phyloP scores from a whole-genome alignment of 176 grass and related monocot species.

The Puya raimondii region DNA sequence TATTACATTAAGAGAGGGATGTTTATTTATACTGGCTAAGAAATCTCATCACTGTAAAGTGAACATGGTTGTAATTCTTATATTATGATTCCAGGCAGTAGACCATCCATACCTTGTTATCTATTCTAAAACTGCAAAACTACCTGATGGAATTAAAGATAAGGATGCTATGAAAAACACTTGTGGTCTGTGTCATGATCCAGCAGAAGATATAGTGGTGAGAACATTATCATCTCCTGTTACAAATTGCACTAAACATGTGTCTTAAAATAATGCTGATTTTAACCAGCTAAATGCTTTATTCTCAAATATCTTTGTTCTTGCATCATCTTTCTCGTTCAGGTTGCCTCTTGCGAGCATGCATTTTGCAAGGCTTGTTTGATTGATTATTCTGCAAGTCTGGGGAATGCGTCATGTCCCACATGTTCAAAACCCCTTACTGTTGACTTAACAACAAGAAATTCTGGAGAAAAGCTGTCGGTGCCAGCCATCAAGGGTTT shows the following conservation, averaged over 20 bases:
- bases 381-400: slow-evolving; percentile 58
- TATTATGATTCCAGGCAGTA: slow-evolving; percentile 51
- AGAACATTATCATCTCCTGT: slow-evolving; percentile 1
- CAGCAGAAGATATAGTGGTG: slow-evolving; percentile 75
- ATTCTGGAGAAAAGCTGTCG: slow-evolving; percentile 28
- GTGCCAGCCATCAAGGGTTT: slow-evolving; percentile 32
- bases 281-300: background rate
- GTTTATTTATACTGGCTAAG: too few relatives aligned
- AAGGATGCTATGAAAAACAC: slow-evolving; percentile 26
- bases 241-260: background rate
- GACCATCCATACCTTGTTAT: slow-evolving; percentile 95
- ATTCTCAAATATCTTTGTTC: background rate
- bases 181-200: slow-evolving; percentile 63
- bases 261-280: background rate
- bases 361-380: slow-evolving; percentile 85
- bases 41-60: background rate
- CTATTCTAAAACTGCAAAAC: slow-evolving; percentile 59
- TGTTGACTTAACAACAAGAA: slow-evolving; percentile 54
- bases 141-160: slow-evolving; percentile 28
- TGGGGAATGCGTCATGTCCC: slow-evolving; percentile 61
- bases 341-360: slow-evolving; percentile 91
- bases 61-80: slow-evolving; percentile 2
- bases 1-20: background rate
- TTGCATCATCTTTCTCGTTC: slow-evolving; percentile 14
- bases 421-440: slow-evolving; percentile 76